Percentiles rank a stretch among this genome's conserved stretches.
Evolutionary conservation across 257 asterid species (phyloP).

Genomic region (Cruciata laevipes): DNA sequence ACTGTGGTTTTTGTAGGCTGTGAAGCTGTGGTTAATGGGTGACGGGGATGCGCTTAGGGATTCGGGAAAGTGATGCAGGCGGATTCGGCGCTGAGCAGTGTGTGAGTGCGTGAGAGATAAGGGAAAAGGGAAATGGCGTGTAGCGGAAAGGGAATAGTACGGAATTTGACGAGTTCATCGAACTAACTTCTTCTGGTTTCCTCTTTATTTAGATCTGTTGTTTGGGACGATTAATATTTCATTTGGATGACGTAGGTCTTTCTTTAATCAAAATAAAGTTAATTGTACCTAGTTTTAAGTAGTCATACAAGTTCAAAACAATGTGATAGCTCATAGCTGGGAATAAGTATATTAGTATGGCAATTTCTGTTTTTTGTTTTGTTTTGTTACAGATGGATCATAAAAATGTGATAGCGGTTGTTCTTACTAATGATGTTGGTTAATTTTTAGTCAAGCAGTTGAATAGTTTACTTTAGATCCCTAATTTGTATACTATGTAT

Average conservation of each 20-base stretch:
- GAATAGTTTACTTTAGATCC: too few relatives aligned
- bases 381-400: too few relatives aligned
- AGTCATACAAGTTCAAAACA: too few relatives aligned
- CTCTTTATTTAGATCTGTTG: not conserved
- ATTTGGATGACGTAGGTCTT: not conserved
- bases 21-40: not conserved
- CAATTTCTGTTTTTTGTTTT: too few relatives aligned
- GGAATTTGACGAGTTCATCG: not conserved
- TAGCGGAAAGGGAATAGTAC: not conserved
- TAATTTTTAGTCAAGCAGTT: too few relatives aligned
- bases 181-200: not conserved
- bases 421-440: too few relatives aligned
- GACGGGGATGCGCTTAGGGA: not conserved
- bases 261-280: not conserved
- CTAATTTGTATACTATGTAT: too few relatives aligned
- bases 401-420: too few relatives aligned
- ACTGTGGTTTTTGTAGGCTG: not conserved
- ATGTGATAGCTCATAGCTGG: too few relatives aligned
- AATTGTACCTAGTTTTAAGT: too few relatives aligned
- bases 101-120: not conserved
- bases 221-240: not conserved
- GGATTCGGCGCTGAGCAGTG: not conserved
- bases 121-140: not conserved
- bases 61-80: not conserved
- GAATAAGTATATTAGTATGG: too few relatives aligned